Evolutionary conservation across 805 yeast species (phyloP), one percentile per base, ranked within the genome.

Genomic region (Metschnikowia similis): DNA sequence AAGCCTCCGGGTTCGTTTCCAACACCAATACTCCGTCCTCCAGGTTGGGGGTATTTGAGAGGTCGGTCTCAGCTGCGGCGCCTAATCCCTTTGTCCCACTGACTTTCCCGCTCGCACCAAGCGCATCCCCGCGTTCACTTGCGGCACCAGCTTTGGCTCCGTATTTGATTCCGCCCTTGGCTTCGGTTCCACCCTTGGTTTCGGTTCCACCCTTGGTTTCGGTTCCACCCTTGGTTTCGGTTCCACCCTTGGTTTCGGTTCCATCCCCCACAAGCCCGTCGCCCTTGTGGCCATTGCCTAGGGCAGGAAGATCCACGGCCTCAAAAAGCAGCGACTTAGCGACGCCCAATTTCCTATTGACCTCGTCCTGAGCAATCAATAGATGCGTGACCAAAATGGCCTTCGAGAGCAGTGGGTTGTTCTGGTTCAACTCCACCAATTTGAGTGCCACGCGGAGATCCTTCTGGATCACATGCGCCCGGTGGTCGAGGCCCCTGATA

Each of bases 361-460:
- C 80, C 59, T 84, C 89, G 37, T 80, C 82, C 60, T 82, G 87
- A 0, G 90, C 91, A 54, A 83, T 64, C 16, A 80, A 65, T 48
- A 85, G 69, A 65, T 85, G 90, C 13, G 89, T 79, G 53, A 82
- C 64, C 46, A 86, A 66, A 27, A 83, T 73, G 55, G 83, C 80
- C 57, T 80, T 81, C 21, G 81, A 80, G 14, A 77, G 64, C 45
- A 67, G 72, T 6, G 81, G 71, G 58, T 81, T 71, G 8, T 58
- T 69, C 16, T 70, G 65, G 52, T 80, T 78, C 55, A 80, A 66
- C 55, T 84, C 84, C n/a, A 81, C 83, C 27, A 84, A 75, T 62
- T 86, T 86, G 42, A 85, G 74, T 8, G 87, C 80, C 4, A 87
- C 79, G 48, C 92, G 69, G 45, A 89, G 69, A 57, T 85, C 92